These are phyloP conservation scores for Salicornia ramosissima DNA, from an alignment of 148 eudicot genomes.

Conservation along the genomic window DNA sequence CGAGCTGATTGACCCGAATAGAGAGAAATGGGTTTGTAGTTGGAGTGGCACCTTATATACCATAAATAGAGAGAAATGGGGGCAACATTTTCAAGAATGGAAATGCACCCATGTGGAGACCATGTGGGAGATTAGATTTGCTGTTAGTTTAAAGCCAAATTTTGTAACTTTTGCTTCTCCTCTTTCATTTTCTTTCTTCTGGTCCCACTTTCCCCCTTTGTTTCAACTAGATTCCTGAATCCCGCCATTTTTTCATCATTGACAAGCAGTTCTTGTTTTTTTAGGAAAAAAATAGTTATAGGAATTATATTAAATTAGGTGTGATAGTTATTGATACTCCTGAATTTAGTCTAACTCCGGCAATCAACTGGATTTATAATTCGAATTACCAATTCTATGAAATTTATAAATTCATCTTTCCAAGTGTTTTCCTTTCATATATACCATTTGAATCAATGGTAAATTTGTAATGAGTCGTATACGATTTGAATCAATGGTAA, in stretches of 20 bases:
- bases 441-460: no score
- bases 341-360: no score
- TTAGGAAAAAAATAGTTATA: no score
- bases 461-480: no score
- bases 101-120: constrained; percentile 19
- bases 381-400: no score
- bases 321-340: background rate
- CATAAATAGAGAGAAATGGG: background rate
- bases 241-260: constrained; percentile 9
- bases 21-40: background rate
- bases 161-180: constrained; percentile 1
- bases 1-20: no score
- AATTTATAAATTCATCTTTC: no score
- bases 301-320: no score
- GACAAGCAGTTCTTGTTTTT: background rate
- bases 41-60: background rate
- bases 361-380: no score
- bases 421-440: no score
- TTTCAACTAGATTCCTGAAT: constrained; percentile 3
- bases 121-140: constrained; percentile 17
- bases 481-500: no score
- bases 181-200: background rate
- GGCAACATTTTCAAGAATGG: constrained; percentile 5
- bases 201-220: constrained; percentile 3
- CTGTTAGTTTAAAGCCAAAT: background rate